Percentiles rank a stretch among this genome's conserved stretches.
phyloP scores from a whole-genome alignment of 345 rosid species.

The Gossypium australe region DNA sequence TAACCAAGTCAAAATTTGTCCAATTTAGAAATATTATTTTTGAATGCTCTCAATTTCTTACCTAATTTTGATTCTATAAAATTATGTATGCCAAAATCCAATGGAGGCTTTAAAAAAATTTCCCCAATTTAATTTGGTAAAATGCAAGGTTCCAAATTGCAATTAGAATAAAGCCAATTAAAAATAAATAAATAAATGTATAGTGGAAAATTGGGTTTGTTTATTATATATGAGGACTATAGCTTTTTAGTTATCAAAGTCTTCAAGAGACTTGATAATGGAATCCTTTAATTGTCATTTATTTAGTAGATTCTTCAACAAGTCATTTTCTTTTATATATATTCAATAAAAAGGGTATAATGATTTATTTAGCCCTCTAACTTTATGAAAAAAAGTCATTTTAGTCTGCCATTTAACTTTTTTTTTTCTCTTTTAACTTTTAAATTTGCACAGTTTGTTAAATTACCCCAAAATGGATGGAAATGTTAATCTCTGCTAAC shows the following conservation, averaged over 20 bases:
- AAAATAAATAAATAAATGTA: background rate
- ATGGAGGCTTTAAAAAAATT: background rate
- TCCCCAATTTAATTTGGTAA: background rate
- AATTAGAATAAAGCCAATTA: background rate
- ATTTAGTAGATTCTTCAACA: background rate
- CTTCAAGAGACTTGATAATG: background rate
- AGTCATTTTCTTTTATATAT: background rate
- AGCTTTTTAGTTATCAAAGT: conserved; percentile 8
- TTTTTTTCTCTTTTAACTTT: background rate
- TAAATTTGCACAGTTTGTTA: background rate
- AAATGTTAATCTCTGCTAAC: too few relatives aligned
- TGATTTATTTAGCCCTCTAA: too few relatives aligned
- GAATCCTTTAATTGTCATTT: background rate
- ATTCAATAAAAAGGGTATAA: background rate
- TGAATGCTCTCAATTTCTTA: background rate
- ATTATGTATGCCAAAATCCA: background rate
- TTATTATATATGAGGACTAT: background rate
- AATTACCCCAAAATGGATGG: too few relatives aligned
- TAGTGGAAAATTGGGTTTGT: background rate
- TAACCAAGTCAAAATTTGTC: too few relatives aligned
- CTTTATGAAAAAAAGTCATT: too few relatives aligned
- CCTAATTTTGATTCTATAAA: background rate
- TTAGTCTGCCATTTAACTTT: too few relatives aligned
- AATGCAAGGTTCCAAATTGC: background rate
- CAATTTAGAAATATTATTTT: too few relatives aligned